phyloP scores from a whole-genome alignment of 306 rosid genomes.

The Astragalus glycyphyllos region DNA sequence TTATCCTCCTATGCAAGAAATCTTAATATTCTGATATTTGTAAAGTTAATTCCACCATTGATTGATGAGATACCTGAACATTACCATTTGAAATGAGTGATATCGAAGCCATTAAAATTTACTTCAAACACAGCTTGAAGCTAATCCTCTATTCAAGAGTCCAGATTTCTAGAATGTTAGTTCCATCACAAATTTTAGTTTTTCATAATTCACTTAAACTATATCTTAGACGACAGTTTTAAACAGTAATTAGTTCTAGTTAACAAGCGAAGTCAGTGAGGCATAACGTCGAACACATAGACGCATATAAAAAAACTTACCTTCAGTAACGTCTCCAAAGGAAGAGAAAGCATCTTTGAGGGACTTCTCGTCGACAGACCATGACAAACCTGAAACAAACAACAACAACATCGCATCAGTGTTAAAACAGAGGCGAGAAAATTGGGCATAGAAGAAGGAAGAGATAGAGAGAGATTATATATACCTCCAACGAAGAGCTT shows the following conservation, averaged over 20 bases:
- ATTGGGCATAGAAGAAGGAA: neutral
- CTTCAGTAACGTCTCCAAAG: constrained; percentile 81
- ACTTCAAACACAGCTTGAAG: neutral
- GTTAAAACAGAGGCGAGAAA: neutral
- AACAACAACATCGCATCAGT: neutral
- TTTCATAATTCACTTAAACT: neutral
- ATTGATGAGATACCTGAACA: neutral
- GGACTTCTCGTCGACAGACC: constrained; percentile 86
- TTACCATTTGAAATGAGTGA: neutral
- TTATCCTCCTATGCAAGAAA: too few relatives aligned
- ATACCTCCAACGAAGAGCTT: constrained; percentile 87
- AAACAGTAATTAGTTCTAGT: neutral
- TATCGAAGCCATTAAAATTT: neutral
- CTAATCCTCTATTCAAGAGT: neutral
- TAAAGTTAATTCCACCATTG: neutral
- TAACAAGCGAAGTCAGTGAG: constrained; percentile 29
- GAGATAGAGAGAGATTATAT: constrained; percentile 26
- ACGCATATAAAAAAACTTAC: constrained; percentile 35
- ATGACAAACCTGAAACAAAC: constrained; percentile 69
- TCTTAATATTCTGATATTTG: neutral
- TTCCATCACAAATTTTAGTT: neutral
- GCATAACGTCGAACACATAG: constrained; percentile 55
- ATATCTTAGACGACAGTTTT: neutral
- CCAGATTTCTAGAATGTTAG: neutral
- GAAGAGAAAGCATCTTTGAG: constrained; percentile 84